Evolutionary conservation across 768 basidiomycete genomes (phyloP).

Genomic region (Calocera cornea): DNA sequence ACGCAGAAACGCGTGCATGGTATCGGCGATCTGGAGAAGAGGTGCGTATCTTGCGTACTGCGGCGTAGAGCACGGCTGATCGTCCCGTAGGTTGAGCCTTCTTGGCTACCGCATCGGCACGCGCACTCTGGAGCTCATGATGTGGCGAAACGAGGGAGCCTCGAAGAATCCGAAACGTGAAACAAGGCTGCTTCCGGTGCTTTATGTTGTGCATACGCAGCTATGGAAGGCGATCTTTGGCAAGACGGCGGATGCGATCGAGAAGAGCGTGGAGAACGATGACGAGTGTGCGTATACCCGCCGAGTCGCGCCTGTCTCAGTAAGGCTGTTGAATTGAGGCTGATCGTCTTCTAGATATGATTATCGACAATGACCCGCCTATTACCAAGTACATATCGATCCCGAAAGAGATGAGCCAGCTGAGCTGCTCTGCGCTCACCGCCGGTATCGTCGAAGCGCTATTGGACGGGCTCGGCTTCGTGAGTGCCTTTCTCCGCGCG

Average conservation of each 20-base stretch:
- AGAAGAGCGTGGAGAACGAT: slow-evolving; percentile 89
- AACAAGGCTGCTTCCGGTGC: slow-evolving; percentile 73
- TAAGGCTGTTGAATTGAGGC: slow-evolving; percentile 7
- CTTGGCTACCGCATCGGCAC: slow-evolving; percentile 86
- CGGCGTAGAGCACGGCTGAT: background rate
- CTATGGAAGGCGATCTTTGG: slow-evolving; percentile 93
- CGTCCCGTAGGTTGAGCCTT: slow-evolving; percentile 55
- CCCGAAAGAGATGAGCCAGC: slow-evolving; percentile 81
- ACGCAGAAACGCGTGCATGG: slow-evolving; percentile 91
- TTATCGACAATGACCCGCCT: slow-evolving; percentile 90
- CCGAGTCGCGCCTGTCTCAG: background rate
- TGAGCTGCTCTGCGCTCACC: slow-evolving; percentile 94
- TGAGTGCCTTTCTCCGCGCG: slow-evolving; percentile 33
- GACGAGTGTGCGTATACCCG: slow-evolving; percentile 64
- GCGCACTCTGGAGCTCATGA: slow-evolving; percentile 74
- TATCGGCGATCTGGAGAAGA: slow-evolving; percentile 87
- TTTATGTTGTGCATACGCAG: slow-evolving; percentile 90
- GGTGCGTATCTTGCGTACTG: slow-evolving; percentile 36
- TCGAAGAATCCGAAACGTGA: slow-evolving; percentile 89
- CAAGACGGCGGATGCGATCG: slow-evolving; percentile 84
- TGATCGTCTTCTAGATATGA: slow-evolving; percentile 60
- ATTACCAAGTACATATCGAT: slow-evolving; percentile 87
- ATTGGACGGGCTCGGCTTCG: slow-evolving; percentile 84
- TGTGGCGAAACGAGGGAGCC: slow-evolving; percentile 61
- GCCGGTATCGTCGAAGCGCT: slow-evolving; percentile 97